A percentile compares a stretch with the other conserved stretches of the same genome.
Conservation (phyloP, 2,329 filamentous ascomycete species). For the Byssoonygena ceratinophila region DNA sequence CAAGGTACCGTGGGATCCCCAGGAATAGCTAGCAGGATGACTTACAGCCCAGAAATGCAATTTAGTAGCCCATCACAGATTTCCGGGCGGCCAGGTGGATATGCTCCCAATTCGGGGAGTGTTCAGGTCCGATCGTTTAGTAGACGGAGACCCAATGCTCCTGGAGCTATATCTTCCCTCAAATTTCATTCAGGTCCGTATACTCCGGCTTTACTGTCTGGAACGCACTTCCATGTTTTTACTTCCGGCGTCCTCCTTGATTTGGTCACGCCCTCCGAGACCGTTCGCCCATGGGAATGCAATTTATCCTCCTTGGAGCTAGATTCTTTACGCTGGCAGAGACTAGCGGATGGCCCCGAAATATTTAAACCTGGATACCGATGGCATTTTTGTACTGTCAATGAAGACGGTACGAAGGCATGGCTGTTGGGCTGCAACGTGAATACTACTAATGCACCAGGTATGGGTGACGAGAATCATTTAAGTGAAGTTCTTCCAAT, state of each 20-base stretch:
- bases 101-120: constrained; percentile 62
- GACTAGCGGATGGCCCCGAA: constrained; percentile 84
- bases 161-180: constrained; percentile 77
- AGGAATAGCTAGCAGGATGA: constrained; percentile 25
- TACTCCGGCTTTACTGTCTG: constrained; percentile 77
- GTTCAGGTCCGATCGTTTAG: constrained; percentile 47
- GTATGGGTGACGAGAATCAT: constrained; percentile 72
- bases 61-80: constrained; percentile 29
- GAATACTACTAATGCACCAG: constrained; percentile 57
- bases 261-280: constrained; percentile 83
- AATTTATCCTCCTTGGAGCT: constrained; percentile 83
- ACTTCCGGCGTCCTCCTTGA: constrained; percentile 87
- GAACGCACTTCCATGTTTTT: constrained; percentile 91
- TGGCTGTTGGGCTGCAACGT: constrained; percentile 92
- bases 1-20: constrained; percentile 42
- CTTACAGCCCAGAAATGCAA: constrained; percentile 31
- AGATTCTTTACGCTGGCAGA: constrained; percentile 81
- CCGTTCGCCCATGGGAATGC: constrained; percentile 76
- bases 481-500: constrained; percentile 90
- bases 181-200: constrained; percentile 82
- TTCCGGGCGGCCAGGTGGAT: constrained; percentile 39
- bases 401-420: constrained; percentile 87
- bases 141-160: constrained; percentile 50
- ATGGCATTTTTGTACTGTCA: constrained; percentile 97
- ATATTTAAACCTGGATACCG: constrained; percentile 85